phyloP scores from a whole-genome alignment of 1,139 yeast species.

The Yueomyces sp. region DNA sequence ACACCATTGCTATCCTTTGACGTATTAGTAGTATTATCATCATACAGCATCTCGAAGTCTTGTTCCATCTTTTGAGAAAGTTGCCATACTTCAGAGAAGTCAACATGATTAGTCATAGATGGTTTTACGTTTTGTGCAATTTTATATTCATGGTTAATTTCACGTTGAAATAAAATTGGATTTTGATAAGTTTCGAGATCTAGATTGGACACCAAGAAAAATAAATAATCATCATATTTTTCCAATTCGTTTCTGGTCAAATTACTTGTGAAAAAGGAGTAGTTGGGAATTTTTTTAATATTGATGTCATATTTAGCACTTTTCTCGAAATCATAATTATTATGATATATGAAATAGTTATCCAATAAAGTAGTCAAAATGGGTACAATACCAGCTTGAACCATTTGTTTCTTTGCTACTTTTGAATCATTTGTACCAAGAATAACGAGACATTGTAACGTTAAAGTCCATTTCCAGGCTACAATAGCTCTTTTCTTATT shows the following conservation, averaged over 20 bases:
- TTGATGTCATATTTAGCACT: conserved; percentile 8
- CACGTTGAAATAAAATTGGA: not conserved
- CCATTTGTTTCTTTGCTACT: conserved; percentile 69
- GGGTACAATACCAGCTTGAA: conserved; percentile 84
- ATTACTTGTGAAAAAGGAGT: conserved; percentile 8
- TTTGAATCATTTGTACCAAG: conserved; percentile 92
- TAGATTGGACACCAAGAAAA: not conserved
- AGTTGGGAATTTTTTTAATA: conserved; percentile 7
- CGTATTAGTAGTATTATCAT: not conserved
- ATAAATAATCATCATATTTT: not conserved
- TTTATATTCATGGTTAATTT: not conserved
- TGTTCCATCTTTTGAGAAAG: not conserved
- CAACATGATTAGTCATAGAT: not conserved
- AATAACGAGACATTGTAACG: conserved; percentile 82
- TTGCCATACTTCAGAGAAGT: not conserved
- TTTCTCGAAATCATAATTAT: conserved; percentile 24
- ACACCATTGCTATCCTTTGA: conserved; percentile 1
- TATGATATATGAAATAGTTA: conserved; percentile 43
- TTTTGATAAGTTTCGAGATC: not conserved
- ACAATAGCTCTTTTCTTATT: not conserved
- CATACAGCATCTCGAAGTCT: no score
- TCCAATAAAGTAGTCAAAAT: conserved; percentile 85
- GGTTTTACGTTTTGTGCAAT: not conserved
- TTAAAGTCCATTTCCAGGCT: conserved; percentile 95
- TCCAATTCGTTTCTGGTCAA: conserved; percentile 7